Evolutionary conservation across 2,329 filamentous ascomycete species (phyloP), one percentile per base, ranked within the genome.

Genomic region (Claviceps maximensis): DNA sequence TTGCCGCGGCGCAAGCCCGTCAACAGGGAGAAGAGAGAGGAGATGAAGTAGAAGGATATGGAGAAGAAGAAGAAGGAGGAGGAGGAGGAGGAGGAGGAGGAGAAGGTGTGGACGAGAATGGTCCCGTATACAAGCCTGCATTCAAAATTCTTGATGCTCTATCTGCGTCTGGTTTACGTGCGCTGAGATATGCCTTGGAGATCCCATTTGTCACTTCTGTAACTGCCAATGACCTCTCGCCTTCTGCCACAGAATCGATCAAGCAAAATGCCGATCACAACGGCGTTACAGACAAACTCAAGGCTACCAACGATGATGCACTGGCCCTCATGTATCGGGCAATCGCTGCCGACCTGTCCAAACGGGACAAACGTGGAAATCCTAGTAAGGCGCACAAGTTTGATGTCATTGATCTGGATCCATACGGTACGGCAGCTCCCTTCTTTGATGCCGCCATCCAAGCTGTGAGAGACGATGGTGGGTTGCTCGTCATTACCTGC

Each of bases 361-460:
- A 70, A 52, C 59, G 67, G 46, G 67, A 73, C 55, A 63, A 70
- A 54, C 60, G 63, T 23, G 65, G 71, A 55, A 68, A 68, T 50
- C 65, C 69, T 1, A 61, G 64, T 47, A 70, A 66, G 50, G 65
- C 68, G 33, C 70, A 72, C 57, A 76, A 82, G 63, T 98, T 95
- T 66, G 88, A 97, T 67, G 90, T 96, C 23, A 93, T 98, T 58
- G 93, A 98, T 65, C 78, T 98, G 31, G 93, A 98, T 65, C 93
- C 93, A 0, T 98, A 98, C 62, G 93, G 93, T 44, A 94, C 89
- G 0, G 93, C 91, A 1, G 88, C 87, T 10, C 87, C 88, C 1
- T 98, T 98, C 67, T 78, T 98, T 52, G 93, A 98, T 65, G 83
- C 88, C 1, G 89, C 93, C 1, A 75, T 98, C 9, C 90, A 96